Evolutionary conservation across 1,139 yeast genomes (phyloP).

Genomic region (Saccharomycopsis hybrid): DNA sequence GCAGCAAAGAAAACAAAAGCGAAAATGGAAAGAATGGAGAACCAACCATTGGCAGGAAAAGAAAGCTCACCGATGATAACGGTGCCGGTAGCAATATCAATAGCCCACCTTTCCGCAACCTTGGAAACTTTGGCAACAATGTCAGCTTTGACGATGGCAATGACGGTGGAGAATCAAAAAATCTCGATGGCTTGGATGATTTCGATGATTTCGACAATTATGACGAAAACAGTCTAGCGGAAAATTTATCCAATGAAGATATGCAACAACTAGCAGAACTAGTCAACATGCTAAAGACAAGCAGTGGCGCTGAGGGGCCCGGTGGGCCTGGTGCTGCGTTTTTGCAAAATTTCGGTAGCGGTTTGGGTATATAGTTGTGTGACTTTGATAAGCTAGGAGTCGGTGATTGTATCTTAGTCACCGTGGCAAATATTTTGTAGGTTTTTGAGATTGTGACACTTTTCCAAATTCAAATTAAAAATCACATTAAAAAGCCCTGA

Average conservation of each 20-base stretch:
- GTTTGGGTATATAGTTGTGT: no score
- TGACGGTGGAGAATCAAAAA: neutral
- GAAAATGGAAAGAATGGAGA: neutral
- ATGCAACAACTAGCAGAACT: constrained; percentile 1
- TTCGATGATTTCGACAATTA: neutral
- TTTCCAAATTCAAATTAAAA: no score
- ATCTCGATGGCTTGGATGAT: neutral
- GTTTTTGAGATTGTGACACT: no score
- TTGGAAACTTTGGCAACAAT: no score
- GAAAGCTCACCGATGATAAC: neutral
- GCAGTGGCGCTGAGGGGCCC: neutral
- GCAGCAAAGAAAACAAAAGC: no score
- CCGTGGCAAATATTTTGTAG: no score
- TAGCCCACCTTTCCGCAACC: no score
- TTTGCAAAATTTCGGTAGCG: neutral
- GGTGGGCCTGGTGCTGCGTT: constrained; percentile 4
- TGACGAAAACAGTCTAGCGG: neutral
- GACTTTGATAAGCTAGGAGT: no score
- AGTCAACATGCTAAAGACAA: constrained; percentile 2
- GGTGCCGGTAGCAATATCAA: no score
- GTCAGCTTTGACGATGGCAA: no score
- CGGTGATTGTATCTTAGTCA: no score
- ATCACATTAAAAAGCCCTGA: no score
- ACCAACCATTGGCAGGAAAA: neutral
- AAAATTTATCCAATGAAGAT: constrained; percentile 3